Base-by-base conservation (phyloP, 352 stramenopile genomes). In the Globisporangium sylvaticum region DNA sequence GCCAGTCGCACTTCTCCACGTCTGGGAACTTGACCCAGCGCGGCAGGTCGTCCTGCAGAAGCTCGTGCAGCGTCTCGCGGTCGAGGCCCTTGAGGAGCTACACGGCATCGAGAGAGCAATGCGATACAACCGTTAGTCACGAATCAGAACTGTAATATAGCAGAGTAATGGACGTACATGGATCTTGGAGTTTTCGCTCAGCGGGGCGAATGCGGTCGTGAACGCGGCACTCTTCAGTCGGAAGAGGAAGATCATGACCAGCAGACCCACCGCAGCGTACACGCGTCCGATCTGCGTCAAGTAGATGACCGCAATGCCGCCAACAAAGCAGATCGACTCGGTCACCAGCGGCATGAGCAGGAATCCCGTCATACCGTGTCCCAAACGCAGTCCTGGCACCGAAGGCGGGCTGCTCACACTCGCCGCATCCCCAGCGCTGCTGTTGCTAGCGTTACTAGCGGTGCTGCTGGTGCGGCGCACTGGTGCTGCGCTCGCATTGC, bases 21-120 rank as follows among this genome's bases (percentile, higher is more conserved):
- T 83, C 76, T 0, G 76, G 76, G 54, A 79, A 83, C 50, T 80
- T 83, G 53, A 83, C 74, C 76, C 76, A 83, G 7, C 74, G 65
- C 29, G 76, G 76, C 18, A 83, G 58, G 60, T 83, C 73, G 5
- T 83, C 71, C n/a, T 73, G 76, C 2, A 83, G 67, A 27, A 83
- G 62, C 46, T 79, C 76, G 31, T 80, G 68, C 22, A 83, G 68
- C 20, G 73, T 83, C 52, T 80, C 71, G 15, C 66, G 73, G 22
- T 80, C 66, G 22, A 83, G 68, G 20, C 76, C 72, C 39, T 73
- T 72, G 27, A 83, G 68, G 34, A 83, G 62, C 61, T 80, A 52
- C 59, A 46, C 20, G 3, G 15, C 3, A 10, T 12, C 29, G 2
- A 37, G 9, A n/a, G 1, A 10, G 2, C 14, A 20, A 37, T 7